Evolutionary conservation across 192 early-diverging fungal genomes (phyloP).

Genomic region (Phycomyces nitens): DNA sequence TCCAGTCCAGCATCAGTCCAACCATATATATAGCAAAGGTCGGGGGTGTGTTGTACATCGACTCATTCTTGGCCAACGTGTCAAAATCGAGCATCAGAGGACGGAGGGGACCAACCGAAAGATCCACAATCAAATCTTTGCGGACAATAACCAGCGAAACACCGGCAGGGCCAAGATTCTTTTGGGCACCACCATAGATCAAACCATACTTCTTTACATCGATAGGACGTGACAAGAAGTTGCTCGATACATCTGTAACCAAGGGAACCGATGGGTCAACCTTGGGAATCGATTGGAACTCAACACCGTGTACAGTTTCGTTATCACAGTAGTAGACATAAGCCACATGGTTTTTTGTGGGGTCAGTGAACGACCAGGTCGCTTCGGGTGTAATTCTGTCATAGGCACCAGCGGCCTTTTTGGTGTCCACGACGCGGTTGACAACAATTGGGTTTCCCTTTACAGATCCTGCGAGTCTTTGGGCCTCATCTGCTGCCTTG

Average conservation of each 20-base stretch:
- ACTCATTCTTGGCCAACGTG: conserved; percentile 74
- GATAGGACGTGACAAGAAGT: conserved; percentile 74
- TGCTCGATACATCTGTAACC: conserved; percentile 90
- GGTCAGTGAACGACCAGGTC: conserved; percentile 66
- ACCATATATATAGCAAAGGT: conserved; percentile 93
- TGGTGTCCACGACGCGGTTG: conserved; percentile 77
- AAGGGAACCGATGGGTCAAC: conserved; percentile 64
- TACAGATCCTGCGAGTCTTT: conserved; percentile 62
- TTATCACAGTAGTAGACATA: conserved; percentile 98
- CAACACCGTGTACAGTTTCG: conserved; percentile 96
- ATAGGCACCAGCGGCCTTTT: conserved; percentile 49
- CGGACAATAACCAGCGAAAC: conserved; percentile 91
- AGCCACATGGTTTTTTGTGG: conserved; percentile 56
- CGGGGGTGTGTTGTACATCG: conserved; percentile 96
- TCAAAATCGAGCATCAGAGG: conserved; percentile 88
- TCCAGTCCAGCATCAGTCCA: conserved; percentile 85
- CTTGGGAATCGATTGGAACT: conserved; percentile 61
- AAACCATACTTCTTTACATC: conserved; percentile 81
- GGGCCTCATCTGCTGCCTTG: conserved; percentile 83
- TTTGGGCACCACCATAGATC: conserved; percentile 96
- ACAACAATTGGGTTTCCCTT: conserved; percentile 36
- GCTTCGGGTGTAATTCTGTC: conserved; percentile 51
- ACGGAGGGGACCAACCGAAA: conserved; percentile 41
- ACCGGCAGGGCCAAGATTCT: conserved; percentile 92
- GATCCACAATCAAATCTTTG: conserved; percentile 76